Percentiles rank a stretch among this genome's conserved stretches.
Conservation (phyloP, 2,329 filamentous ascomycete genomes). For the Polychaeton citri region DNA sequence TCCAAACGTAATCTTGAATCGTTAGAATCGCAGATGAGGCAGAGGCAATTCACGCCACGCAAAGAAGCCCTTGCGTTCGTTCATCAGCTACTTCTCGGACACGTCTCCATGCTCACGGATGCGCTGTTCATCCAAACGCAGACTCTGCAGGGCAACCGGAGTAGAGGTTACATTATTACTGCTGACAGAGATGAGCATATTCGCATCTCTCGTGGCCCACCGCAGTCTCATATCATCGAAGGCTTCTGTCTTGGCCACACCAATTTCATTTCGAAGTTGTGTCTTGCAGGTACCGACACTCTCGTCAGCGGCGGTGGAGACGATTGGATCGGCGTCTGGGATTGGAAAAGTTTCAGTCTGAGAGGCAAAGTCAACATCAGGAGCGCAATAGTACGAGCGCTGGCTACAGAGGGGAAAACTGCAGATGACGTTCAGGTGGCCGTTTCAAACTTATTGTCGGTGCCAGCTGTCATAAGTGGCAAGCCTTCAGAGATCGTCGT, state of each 20-base stretch:
- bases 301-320: conserved; percentile 85
- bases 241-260: conserved; percentile 78
- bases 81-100: conserved; percentile 68
- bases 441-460: conserved; percentile 40
- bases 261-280: conserved; percentile 69
- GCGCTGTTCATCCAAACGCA: conserved; percentile 39
- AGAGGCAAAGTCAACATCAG: conserved; percentile 41
- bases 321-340: conserved; percentile 63
- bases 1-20: conserved; percentile 46
- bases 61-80: conserved; percentile 48
- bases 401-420: conserved; percentile 2
- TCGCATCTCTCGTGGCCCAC: conserved; percentile 65
- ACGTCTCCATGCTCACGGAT: conserved; percentile 89
- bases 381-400: conserved; percentile 5
- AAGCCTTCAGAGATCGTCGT: conserved; percentile 1
- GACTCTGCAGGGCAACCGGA: conserved; percentile 25
- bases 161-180: conserved; percentile 51
- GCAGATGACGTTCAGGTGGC: conserved; percentile 18
- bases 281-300: conserved; percentile 43
- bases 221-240: conserved; percentile 81
- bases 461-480: conserved; percentile 4
- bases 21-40: conserved; percentile 42
- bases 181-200: conserved; percentile 72
- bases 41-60: conserved; percentile 27
- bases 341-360: conserved; percentile 52